Percentiles rank a stretch among this genome's conserved stretches.
Conservation (phyloP, 1,284 basidiomycete genomes). For the Fomes fomentarius region DNA sequence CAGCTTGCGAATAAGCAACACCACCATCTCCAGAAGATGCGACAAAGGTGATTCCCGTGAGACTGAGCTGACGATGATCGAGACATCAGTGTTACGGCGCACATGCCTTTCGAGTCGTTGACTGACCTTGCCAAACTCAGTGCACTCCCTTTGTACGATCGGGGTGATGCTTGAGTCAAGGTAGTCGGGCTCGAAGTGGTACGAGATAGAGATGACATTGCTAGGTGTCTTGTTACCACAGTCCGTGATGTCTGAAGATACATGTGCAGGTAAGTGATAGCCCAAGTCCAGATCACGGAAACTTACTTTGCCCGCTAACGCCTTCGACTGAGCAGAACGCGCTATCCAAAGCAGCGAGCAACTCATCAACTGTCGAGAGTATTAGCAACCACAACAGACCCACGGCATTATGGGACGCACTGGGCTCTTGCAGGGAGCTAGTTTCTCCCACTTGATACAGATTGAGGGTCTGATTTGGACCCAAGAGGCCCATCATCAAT, state of each 20-base stretch:
- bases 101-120: too few relatives aligned
- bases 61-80: slow-evolving; percentile 41
- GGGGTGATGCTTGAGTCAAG: slow-evolving; percentile 31
- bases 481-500: slow-evolving; percentile 48
- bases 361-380: slow-evolving; percentile 2
- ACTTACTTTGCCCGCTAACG: slow-evolving; percentile 43
- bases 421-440: too few relatives aligned
- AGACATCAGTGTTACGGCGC: too few relatives aligned
- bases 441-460: slow-evolving; percentile 15
- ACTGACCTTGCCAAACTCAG: slow-evolving; percentile 42
- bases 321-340: neutral
- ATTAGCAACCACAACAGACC: too few relatives aligned
- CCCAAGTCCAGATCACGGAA: too few relatives aligned
- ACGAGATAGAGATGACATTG: slow-evolving; percentile 42
- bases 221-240: slow-evolving; percentile 40
- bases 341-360: slow-evolving; percentile 4
- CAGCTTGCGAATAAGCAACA: slow-evolving; percentile 50
- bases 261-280: too few relatives aligned
- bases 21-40: slow-evolving; percentile 55
- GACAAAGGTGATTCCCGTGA: slow-evolving; percentile 52
- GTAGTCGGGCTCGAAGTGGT: slow-evolving; percentile 36
- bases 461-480: slow-evolving; percentile 43
- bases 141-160: slow-evolving; percentile 37
- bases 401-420: too few relatives aligned
- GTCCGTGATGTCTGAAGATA: slow-evolving; percentile 39